Base-by-base conservation (phyloP, 768 basidiomycete genomes). In the Leccinum variicolor region DNA sequence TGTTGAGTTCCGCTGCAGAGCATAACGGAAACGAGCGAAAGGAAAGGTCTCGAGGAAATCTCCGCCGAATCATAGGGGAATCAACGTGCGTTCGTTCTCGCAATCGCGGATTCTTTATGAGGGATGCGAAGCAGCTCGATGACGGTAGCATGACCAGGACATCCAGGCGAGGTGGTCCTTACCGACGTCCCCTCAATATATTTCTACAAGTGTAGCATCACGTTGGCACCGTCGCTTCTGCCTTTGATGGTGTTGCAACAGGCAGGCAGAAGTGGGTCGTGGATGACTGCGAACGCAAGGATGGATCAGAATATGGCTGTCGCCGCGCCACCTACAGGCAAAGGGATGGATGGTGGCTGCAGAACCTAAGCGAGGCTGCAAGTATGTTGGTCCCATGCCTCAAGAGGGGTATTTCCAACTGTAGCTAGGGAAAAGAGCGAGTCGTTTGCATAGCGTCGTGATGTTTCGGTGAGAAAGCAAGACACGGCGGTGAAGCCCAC, bases 261-360 rank as follows among this genome's bases (percentile, higher is more conserved):
- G 55, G 58, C 66, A 66, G 69, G 69, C 59, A 45, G 49, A 57
- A 62, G 52, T 57, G 64, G 68, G 69, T 62, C 53, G 34, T 60
- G 48, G 61, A 52, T 50, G 55, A 34, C 62, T 68, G 69, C 66
- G 52, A 69, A 54, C 52, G 39, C 61, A 57, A 56, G 60, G 51
- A 66, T 59, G 56, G 47, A 68, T 63, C 66, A 64, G 26, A 57
- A 46, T 46, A 57, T 57, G 39, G 52, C 48, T 52, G 52, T 46
- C 62, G 60, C 59, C 62, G 61, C 59, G 64, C 69, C 64, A 66
- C 62, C 67, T 57, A 69, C 67, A 69, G 66, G 67, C 55, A 66
- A 39, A 64, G 54, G 60, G 69, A 57, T 62, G 62, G 69, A 58
- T 8, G 59, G 43, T 61, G 49, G 50, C 68, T 61, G 64, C 66